These are phyloP conservation scores for Wickerhamiella parazyma DNA, from an alignment of 805 yeast genomes.

Conservation along the genomic window DNA sequence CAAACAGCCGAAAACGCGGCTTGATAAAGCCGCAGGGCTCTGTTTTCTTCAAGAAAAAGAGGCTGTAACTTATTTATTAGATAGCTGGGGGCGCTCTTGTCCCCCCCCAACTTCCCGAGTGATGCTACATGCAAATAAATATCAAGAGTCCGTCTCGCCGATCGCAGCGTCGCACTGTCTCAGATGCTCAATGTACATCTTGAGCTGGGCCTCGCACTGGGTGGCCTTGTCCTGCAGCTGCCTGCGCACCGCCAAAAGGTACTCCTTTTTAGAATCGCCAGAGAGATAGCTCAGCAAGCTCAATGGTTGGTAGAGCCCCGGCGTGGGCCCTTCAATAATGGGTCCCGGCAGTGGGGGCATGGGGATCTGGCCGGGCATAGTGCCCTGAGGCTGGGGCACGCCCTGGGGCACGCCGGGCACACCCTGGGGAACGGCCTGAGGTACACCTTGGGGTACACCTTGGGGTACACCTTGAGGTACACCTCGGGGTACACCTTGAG, in stretches of 20 bases:
- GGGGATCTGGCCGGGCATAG: neutral
- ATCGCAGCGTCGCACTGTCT: constrained; percentile 20
- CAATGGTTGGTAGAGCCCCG: constrained; percentile 12
- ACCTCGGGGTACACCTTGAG: too few relatives aligned
- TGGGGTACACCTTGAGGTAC: neutral
- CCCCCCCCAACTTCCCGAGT: too few relatives aligned
- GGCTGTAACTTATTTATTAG: neutral
- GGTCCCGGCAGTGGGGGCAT: neutral
- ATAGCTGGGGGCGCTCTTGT: neutral
- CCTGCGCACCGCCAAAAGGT: constrained; percentile 23
- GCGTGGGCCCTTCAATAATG: neutral
- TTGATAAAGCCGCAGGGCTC: neutral
- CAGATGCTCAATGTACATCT: constrained; percentile 20
- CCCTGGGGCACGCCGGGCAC: neutral
- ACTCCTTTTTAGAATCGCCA: constrained; percentile 24
- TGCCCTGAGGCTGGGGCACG: neutral
- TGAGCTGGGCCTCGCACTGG: constrained; percentile 19
- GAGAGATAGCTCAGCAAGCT: constrained; percentile 20
- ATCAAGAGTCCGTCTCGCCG: neutral
- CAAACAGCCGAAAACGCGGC: neutral
- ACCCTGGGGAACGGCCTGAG: neutral
- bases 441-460: neutral
- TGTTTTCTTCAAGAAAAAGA: neutral
- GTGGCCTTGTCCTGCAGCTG: constrained; percentile 25
- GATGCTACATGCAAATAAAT: neutral